Conservation (phyloP, 2,329 filamentous ascomycete species). For the Boeremia lycopersici region DNA sequence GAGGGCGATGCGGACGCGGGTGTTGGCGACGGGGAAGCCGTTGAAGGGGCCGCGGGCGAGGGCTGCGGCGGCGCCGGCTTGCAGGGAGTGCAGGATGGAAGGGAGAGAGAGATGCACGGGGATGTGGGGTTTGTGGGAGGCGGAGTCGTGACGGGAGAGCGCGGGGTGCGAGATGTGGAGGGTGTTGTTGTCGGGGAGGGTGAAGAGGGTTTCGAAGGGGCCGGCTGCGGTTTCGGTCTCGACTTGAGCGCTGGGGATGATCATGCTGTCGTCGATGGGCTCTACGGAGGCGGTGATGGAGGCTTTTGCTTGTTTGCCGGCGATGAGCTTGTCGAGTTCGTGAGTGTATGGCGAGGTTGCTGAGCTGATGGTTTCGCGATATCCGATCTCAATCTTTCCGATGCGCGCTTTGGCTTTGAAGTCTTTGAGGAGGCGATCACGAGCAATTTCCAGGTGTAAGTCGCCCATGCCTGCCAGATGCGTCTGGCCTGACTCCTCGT, state of each 20-base stretch:
- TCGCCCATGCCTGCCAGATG: constrained; percentile 96
- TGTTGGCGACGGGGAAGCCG: constrained; percentile 79
- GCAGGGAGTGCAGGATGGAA: constrained; percentile 61
- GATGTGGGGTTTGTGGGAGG: constrained; percentile 55
- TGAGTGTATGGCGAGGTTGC: constrained; percentile 63
- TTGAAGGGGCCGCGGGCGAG: constrained; percentile 83
- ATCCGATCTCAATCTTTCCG: constrained; percentile 92
- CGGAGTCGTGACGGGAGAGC: constrained; percentile 49
- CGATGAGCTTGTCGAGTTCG: constrained; percentile 78
- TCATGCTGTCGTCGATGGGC: constrained; percentile 56
- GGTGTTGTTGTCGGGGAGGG: constrained; percentile 69
- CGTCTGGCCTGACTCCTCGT: constrained; percentile 91
- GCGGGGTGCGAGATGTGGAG: constrained; percentile 62
- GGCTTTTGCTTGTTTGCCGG: constrained; percentile 78
- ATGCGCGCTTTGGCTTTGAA: constrained; percentile 86
- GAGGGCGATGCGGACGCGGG: constrained; percentile 72
- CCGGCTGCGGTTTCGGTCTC: constrained; percentile 32
- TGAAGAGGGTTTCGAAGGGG: constrained; percentile 37
- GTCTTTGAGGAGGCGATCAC: constrained; percentile 85
- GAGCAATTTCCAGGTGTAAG: constrained; percentile 89
- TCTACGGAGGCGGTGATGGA: constrained; percentile 72
- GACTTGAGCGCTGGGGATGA: constrained; percentile 28
- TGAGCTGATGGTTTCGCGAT: constrained; percentile 78
- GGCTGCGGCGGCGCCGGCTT: constrained; percentile 82
- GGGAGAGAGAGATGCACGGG: constrained; percentile 59